Evolutionary conservation across 192 early-diverging fungal species (phyloP), one percentile per base, ranked within the genome.

Genomic region (Mortierella claussenii): DNA sequence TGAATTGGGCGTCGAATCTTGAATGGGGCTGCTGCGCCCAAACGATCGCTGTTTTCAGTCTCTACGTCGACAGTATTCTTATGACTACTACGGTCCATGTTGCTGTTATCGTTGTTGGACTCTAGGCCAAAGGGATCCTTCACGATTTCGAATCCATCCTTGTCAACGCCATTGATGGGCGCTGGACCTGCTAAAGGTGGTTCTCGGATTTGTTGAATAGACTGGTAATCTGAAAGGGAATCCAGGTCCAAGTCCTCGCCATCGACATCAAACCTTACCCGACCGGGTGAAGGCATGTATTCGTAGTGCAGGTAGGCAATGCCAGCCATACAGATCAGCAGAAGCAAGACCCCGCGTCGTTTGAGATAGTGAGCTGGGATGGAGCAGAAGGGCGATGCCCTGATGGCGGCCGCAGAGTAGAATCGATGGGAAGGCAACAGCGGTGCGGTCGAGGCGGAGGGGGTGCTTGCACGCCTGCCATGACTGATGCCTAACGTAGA

Each of bases 141-240:
- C 3, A 40, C 12, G n/a, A 70, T 55, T 51, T 62, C 68, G 1
- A 70, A 70, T 15, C 68, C 68, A n/a, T 62, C 40, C 20, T 61
- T 34, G 30, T 70, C 68, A 4, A 70, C 59, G 13, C 59, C 59
- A 45, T 61, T 40, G 30, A 70, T 40, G 2, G 68, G 59, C 26
- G 68, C 59, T 30, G 68, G 44, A 33, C 68, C 68, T 11, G 11
- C 58, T 4, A 20, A 40, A 6, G 68, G 68, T 11, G 24, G 68
- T 21, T 70, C 68, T 21, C 30, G 44, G 2, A 70, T 70, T 11
- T 37, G 27, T 15, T 52, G 44, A 0, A 70, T 27, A 11, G 40
- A 20, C 26, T 40, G 17, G 44, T 55, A 36, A 28, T 56, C 45
- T 26, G 42, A 18, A 10, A 45, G 2, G 26, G 23, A 20, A 18